Conservation (phyloP, 768 basidiomycete species). For the Lanmaoa rubissima region DNA sequence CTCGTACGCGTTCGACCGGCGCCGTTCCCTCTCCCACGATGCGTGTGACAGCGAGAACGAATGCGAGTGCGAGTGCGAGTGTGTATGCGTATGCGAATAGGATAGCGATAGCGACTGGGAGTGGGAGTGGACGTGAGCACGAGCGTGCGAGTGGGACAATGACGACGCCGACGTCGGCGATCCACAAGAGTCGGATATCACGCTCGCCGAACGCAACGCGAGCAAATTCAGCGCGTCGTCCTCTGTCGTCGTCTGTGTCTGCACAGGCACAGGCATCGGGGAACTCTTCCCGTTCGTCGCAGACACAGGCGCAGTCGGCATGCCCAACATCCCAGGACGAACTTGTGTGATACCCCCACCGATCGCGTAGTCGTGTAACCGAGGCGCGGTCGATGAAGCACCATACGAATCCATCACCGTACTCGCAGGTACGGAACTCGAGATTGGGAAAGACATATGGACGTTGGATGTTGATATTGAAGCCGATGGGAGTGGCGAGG, state of each 20-base stretch:
- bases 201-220: constrained; percentile 17
- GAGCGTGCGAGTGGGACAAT: background rate
- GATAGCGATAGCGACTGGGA: background rate
- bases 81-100: background rate
- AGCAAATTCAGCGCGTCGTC: constrained; percentile 30
- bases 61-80: constrained; percentile 7
- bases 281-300: background rate
- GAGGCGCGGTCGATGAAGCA: no score
- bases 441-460: constrained; percentile 32
- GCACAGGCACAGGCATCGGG: constrained; percentile 5
- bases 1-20: constrained; percentile 17
- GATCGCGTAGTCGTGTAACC: constrained; percentile 64
- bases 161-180: background rate
- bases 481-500: constrained; percentile 8
- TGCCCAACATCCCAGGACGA: constrained; percentile 53
- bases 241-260: constrained; percentile 11
- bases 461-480: background rate
- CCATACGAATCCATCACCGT: background rate
- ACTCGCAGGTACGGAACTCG: constrained; percentile 53
- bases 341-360: constrained; percentile 50
- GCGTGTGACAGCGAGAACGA: background rate
- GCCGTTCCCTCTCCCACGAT: constrained; percentile 5
- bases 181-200: background rate
- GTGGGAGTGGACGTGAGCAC: background rate
- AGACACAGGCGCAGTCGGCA: constrained; percentile 18